phyloP scores from a whole-genome alignment of 2,329 filamentous ascomycete genomes.

The Paecilomyces sp. region DNA sequence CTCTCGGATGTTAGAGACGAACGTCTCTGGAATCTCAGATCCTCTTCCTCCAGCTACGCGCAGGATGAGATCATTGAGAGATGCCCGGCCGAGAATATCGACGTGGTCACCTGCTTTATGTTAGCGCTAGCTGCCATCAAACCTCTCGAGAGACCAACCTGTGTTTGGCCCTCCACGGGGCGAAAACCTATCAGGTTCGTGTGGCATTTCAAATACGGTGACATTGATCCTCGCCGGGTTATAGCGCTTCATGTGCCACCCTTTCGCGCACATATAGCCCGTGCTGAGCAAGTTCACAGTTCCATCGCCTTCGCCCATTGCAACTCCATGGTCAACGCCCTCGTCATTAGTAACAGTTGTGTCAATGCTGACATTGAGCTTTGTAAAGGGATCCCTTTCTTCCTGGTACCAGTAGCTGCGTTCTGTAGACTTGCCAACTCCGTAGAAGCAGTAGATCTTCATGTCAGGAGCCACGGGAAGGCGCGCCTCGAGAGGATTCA shows the following conservation, averaged over 20 bases:
- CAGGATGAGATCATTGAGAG: slow-evolving; percentile 83
- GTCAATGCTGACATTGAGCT: slow-evolving; percentile 47
- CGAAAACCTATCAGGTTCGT: slow-evolving; percentile 88
- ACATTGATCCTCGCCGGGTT: slow-evolving; percentile 79
- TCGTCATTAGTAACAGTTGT: slow-evolving; percentile 39
- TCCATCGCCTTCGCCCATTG: slow-evolving; percentile 92
- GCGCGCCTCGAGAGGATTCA: slow-evolving; percentile 89
- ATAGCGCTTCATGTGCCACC: slow-evolving; percentile 89
- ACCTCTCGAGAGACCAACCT: slow-evolving; percentile 29
- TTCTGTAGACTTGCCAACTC: slow-evolving; percentile 86
- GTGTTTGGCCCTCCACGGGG: slow-evolving; percentile 65
- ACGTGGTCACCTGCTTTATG: slow-evolving; percentile 70
- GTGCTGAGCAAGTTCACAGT: slow-evolving; percentile 88
- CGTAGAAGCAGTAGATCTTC: slow-evolving; percentile 98
- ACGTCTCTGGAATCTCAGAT: slow-evolving; percentile 66
- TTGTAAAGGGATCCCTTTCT: slow-evolving; percentile 58
- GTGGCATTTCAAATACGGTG: slow-evolving; percentile 89
- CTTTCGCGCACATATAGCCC: slow-evolving; percentile 95
- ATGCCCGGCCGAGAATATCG: slow-evolving; percentile 84
- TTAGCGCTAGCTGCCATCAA: background rate
- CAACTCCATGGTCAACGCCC: slow-evolving; percentile 72
- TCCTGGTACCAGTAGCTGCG: slow-evolving; percentile 84
- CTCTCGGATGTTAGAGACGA: slow-evolving; percentile 72
- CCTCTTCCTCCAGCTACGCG: slow-evolving; percentile 80
- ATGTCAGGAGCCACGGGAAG: slow-evolving; percentile 80